phyloP scores from a whole-genome alignment of 192 early-diverging fungal genomes.

The Coemansia sp. region DNA sequence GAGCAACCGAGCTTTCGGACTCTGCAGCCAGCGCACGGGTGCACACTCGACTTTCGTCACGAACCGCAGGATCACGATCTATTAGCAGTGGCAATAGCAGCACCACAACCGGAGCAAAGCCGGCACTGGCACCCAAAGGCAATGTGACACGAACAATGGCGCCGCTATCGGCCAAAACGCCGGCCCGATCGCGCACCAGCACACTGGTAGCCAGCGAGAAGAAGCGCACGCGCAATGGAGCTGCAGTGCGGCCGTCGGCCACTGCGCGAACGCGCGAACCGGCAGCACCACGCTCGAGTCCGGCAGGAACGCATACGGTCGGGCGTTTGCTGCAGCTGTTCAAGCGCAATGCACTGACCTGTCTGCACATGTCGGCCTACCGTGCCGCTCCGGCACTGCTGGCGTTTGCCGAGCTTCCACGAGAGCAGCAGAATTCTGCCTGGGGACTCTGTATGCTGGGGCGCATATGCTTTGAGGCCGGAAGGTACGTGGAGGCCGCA shows the following conservation, averaged over 20 bases:
- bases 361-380: conserved; percentile 14
- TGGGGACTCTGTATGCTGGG: conserved; percentile 51
- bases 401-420: conserved; percentile 22
- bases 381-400: conserved; percentile 15
- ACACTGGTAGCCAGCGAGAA: conserved; percentile 26
- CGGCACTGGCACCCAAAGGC: not conserved
- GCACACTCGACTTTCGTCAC: conserved; percentile 11
- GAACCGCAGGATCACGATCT: not conserved
- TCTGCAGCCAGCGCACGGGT: conserved; percentile 3
- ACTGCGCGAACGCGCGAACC: conserved; percentile 1
- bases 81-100: not conserved
- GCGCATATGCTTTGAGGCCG: conserved; percentile 53
- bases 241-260: conserved; percentile 11
- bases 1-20: not conserved
- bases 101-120: not conserved
- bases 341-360: conserved; percentile 7
- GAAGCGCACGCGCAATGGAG: conserved; percentile 42
- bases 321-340: conserved; percentile 9
- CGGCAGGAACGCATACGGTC: not conserved
- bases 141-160: not conserved
- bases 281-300: not conserved
- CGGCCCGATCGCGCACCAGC: conserved; percentile 8
- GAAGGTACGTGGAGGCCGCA: conserved; percentile 56
- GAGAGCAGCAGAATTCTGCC: conserved; percentile 26
- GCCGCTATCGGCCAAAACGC: conserved; percentile 16